Percentiles rank a stretch among this genome's conserved stretches.
phyloP scores from a whole-genome alignment of 129 eudicot genomes.

The Mikania micrantha region DNA sequence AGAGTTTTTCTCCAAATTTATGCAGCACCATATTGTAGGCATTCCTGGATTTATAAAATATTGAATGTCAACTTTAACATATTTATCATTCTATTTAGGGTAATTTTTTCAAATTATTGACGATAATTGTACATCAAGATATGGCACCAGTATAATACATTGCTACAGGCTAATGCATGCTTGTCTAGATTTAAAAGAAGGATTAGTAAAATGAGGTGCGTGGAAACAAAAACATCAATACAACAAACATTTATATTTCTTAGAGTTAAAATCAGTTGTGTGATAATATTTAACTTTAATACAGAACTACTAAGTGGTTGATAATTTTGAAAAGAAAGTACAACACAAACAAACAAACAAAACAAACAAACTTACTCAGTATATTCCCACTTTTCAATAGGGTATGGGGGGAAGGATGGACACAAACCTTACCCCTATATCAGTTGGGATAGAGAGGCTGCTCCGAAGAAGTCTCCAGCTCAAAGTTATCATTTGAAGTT shows the following conservation, averaged over 20 bases:
- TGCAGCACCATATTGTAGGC: slow-evolving; percentile 29
- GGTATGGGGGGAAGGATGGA: too few relatives aligned
- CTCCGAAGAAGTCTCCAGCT: too few relatives aligned
- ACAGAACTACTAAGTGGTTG: background rate
- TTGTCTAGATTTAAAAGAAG: background rate
- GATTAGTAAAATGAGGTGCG: background rate
- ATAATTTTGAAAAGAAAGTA: too few relatives aligned
- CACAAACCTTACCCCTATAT: too few relatives aligned
- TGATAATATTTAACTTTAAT: background rate
- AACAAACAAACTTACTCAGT: too few relatives aligned
- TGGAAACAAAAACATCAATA: background rate
- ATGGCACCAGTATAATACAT: background rate
- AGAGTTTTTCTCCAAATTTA: slow-evolving; percentile 51
- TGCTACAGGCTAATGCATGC: background rate
- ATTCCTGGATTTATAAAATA: slow-evolving; percentile 30
- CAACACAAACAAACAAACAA: too few relatives aligned
- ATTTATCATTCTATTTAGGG: background rate
- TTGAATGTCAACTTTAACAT: background rate
- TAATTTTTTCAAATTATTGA: background rate
- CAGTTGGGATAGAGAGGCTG: too few relatives aligned
- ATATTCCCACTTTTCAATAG: too few relatives aligned
- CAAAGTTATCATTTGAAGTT: too few relatives aligned
- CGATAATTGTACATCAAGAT: background rate
- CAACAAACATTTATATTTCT: background rate
- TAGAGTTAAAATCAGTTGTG: background rate